Base-by-base conservation (phyloP, 2,329 filamentous ascomycete species). In the Neonectria hederae region DNA sequence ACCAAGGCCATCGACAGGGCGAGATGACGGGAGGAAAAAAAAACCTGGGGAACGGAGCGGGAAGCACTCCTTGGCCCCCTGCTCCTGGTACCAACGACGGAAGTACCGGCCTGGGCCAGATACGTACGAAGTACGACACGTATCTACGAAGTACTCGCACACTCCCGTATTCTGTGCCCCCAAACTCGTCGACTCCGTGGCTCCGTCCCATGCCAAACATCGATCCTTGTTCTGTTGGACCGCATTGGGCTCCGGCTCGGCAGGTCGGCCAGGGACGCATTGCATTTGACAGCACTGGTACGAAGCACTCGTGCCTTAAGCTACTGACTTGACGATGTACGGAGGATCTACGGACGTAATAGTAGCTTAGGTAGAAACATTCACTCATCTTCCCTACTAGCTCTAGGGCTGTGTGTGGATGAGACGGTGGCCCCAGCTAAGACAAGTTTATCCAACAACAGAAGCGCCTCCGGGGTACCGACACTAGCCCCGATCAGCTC, bases 41-140 rank as follows among this genome's bases (percentile, higher is more conserved):
- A 72, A 74, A 74, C 64, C 69, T 71, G 72, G 72, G 72, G 72
- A 73, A 73, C 65, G 68, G 65, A 65, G 60, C 70, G 68, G 71
- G 69, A 73, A 59, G 65, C 65, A 67, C 65, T 43, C 66, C 70
- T 54, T 55, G 55, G 51, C 46, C 45, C 55, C 55, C 69, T 67
- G 63, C 64, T 68, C 60, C 56, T 60, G 64, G 66, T 72, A 69
- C 67, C 65, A 69, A 48, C 43, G 26, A 72, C 66, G 69, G 62
- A 73, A 65, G 67, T 72, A 70, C 67, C 59, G 52, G 56, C 57
- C 64, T 61, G 40, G 46, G 49, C 35, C 35, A 70, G 46, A 48
- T 54, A 64, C 62, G 59, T 54, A 59, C 62, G 21, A 38, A 38
- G 35, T 38, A 17, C 35, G 35, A 38, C 35, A 38, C 35, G 35